phyloP scores from a whole-genome alignment of 441 rosid species.

The Croton laevigatus region DNA sequence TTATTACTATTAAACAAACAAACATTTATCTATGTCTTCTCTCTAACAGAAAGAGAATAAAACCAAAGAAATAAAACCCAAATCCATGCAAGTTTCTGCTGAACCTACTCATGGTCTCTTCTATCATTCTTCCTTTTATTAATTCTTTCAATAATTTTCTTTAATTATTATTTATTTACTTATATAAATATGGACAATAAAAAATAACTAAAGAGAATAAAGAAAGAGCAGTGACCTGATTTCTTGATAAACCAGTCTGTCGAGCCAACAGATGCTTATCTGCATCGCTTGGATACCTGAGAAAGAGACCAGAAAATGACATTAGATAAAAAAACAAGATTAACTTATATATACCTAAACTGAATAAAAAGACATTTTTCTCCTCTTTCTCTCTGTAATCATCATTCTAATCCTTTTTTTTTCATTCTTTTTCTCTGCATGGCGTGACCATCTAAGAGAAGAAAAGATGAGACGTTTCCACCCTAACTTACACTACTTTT shows the following conservation, averaged over 20 bases:
- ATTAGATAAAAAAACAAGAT: slow-evolving; percentile 27
- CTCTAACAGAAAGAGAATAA: slow-evolving; percentile 19
- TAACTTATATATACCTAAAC: slow-evolving; percentile 23
- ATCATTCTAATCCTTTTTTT: slow-evolving; percentile 11
- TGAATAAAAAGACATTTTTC: slow-evolving; percentile 21
- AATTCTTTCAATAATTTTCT: no score
- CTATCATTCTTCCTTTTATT: not conserved
- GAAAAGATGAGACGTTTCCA: slow-evolving; percentile 25
- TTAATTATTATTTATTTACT: no score
- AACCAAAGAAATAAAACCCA: slow-evolving; percentile 23
- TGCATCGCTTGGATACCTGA: slow-evolving; percentile 99
- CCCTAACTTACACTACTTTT: not conserved
- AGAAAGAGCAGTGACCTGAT: slow-evolving; percentile 52
- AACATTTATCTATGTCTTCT: slow-evolving; percentile 8
- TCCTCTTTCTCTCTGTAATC: no score
- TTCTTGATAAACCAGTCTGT: slow-evolving; percentile 95
- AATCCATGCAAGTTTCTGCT: slow-evolving; percentile 35
- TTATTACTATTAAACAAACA: not conserved
- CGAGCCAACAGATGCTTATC: slow-evolving; percentile 98
- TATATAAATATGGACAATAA: not conserved
- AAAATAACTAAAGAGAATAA: not conserved
- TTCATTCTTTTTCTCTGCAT: slow-evolving; percentile 8
- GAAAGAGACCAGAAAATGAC: slow-evolving; percentile 78
- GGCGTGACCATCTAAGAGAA: slow-evolving; percentile 76
- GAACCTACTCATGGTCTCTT: slow-evolving; percentile 28